Base-by-base conservation (phyloP, 2,329 filamentous ascomycete species). In the Coleophoma eucalyptorum region DNA sequence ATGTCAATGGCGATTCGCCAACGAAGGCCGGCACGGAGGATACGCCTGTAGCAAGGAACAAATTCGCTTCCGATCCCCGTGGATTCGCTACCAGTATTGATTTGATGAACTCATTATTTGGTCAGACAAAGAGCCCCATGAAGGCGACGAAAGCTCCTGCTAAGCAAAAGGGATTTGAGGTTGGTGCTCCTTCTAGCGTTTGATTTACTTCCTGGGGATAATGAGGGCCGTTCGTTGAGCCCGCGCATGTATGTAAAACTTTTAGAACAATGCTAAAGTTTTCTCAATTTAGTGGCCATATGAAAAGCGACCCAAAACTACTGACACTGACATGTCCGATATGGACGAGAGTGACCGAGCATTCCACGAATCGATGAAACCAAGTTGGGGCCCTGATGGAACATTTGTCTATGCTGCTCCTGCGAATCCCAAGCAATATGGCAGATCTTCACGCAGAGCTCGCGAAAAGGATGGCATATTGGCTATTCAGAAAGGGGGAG, bases 41-140 rank as follows among this genome's bases (percentile, higher is more conserved):
- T 43, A 55, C 57, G 75, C 57, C 70, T 69, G 53, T 69, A 71
- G 48, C 64, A 57, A 57, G 52, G 44, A 56, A 37, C 38, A 41
- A 56, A 55, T 61, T 57, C 38, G 56, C 60, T 16, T 62, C 61
- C 31, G 63, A 65, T 49, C 76, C 79, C 49, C 81, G 82, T 57
- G 86, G 87, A 1, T 93, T 96, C 69, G 81, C 84, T 18, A 96
- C 88, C 18, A 92, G 89, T 64, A 96, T 97, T 71, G 94, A 97
- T 73, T 75, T 97, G 67, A 97, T 96, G 90, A 93, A 96, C 67
- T 96, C 90, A 44, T 75, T 97, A 50, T 97, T 95, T 70, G 87
- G 89, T 67, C 82, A 87, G 69, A 78, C 84, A 56, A 83, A 81
- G 72, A 77, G 76, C 48, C 77, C 77, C 56, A 70, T 72, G 48